phyloP scores from a whole-genome alignment of 2,329 filamentous ascomycete genomes.

The Chrysosporium keratinophilum region DNA sequence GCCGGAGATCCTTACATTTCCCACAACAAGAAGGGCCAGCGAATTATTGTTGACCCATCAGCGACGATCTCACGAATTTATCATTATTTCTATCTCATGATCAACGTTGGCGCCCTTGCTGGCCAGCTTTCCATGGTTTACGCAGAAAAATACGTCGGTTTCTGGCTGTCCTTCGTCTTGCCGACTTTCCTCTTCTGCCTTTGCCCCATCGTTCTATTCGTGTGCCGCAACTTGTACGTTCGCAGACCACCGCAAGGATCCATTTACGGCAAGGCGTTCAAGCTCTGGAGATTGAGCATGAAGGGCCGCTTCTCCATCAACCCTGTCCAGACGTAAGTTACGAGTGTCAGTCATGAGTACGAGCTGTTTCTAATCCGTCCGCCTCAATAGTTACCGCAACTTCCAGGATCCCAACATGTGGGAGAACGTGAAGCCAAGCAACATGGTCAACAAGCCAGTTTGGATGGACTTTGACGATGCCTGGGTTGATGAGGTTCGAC shows the following conservation, averaged over 20 bases:
- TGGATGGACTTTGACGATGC: slow-evolving; percentile 80
- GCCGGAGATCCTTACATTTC: slow-evolving; percentile 49
- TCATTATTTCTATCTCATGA: slow-evolving; percentile 60
- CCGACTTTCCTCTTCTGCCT: slow-evolving; percentile 56
- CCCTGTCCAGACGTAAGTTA: slow-evolving; percentile 46
- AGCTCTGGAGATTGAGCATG: slow-evolving; percentile 50
- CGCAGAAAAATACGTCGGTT: slow-evolving; percentile 64
- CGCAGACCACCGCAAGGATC: slow-evolving; percentile 60
- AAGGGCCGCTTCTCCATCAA: slow-evolving; percentile 56
- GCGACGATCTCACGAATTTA: slow-evolving; percentile 59
- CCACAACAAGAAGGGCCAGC: slow-evolving; percentile 48
- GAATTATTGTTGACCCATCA: slow-evolving; percentile 60
- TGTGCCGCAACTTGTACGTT: slow-evolving; percentile 53
- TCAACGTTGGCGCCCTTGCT: slow-evolving; percentile 55
- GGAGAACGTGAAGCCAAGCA: slow-evolving; percentile 58
- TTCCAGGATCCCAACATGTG: slow-evolving; percentile 52
- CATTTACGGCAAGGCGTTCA: slow-evolving; percentile 56
- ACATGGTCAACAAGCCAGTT: slow-evolving; percentile 48
- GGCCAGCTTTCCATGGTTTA: slow-evolving; percentile 60
- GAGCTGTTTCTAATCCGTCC: neutral
- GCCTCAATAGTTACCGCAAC: slow-evolving; percentile 27
- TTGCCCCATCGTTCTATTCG: slow-evolving; percentile 51
- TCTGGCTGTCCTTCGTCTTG: slow-evolving; percentile 61
- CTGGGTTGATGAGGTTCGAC: slow-evolving; percentile 69
- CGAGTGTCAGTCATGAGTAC: neutral